Conservation (phyloP, 2,329 filamentous ascomycete species). For the Clonostachys solani region DNA sequence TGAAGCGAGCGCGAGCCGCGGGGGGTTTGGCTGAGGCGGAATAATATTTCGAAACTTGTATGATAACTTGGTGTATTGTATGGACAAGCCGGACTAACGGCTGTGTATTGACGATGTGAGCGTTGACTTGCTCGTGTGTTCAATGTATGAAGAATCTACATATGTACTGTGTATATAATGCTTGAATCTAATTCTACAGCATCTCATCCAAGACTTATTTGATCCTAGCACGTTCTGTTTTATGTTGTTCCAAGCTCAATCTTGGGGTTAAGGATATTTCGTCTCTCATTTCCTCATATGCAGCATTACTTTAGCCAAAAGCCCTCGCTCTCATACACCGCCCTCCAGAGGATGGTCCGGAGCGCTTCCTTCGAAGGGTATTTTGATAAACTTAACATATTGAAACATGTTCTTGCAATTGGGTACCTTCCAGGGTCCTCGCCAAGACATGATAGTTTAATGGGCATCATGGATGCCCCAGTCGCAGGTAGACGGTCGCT, state of each 20-base stretch:
- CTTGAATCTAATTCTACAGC: no score
- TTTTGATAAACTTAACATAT: conserved; percentile 71
- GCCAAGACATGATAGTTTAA: conserved; percentile 72
- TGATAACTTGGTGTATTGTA: neutral
- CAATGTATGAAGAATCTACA: no score
- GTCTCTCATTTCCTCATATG: conserved; percentile 1
- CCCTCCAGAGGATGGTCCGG: conserved; percentile 73
- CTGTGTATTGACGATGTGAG: neutral
- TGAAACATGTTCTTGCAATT: conserved; percentile 88
- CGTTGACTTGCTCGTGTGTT: no score
- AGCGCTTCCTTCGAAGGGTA: conserved; percentile 65
- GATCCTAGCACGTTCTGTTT: no score
- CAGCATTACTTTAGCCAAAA: conserved; percentile 74
- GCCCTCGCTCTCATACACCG: conserved; percentile 85
- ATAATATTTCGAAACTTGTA: conserved; percentile 2
- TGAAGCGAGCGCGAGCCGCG: conserved; percentile 32
- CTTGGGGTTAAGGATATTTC: neutral
- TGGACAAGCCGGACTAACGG: neutral
- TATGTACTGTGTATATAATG: no score
- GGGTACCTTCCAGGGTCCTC: conserved; percentile 73
- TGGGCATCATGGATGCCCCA: conserved; percentile 73
- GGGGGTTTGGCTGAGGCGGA: conserved; percentile 28
- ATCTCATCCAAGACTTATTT: no score
- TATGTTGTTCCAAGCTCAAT: neutral
- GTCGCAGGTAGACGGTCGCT: conserved; percentile 88